phyloP scores from a whole-genome alignment of 2,329 filamentous ascomycete species.

The Ascochyta fabae region DNA sequence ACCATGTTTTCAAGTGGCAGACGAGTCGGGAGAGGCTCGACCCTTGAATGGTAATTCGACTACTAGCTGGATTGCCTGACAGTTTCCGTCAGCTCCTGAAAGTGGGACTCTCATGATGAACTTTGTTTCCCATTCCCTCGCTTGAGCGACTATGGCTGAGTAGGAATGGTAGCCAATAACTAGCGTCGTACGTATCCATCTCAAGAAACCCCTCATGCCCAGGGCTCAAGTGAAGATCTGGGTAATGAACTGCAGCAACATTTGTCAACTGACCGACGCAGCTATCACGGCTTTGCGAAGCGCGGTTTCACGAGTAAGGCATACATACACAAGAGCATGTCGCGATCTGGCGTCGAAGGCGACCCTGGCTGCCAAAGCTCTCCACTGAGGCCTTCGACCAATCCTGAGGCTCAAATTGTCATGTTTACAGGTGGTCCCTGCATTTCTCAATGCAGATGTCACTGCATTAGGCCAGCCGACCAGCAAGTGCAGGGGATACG shows the following conservation, averaged over 20 bases:
- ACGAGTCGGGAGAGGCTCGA: background rate
- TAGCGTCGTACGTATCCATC: background rate
- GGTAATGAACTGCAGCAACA: no score
- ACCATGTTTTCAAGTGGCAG: background rate
- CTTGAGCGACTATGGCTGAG: background rate
- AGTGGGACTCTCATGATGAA: background rate
- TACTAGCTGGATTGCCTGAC: no score
- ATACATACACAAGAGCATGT: no score
- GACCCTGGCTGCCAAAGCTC: no score
- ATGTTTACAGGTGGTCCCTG: background rate
- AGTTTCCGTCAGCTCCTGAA: background rate
- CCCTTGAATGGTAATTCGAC: no score
- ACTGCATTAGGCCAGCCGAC: constrained; percentile 4
- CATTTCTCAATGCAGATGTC: background rate
- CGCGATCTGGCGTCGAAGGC: no score
- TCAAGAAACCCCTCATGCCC: background rate
- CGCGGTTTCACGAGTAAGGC: no score
- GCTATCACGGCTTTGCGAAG: no score
- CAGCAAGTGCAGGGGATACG: constrained; percentile 4
- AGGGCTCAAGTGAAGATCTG: no score
- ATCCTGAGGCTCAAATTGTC: background rate
- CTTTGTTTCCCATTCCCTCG: background rate
- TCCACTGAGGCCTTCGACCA: background rate
- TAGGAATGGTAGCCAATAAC: background rate
- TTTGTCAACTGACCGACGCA: no score